Evolutionary conservation across 2,329 filamentous ascomycete species (phyloP), one percentile per base, ranked within the genome.

Genomic region (Trichoderma asperellum): DNA sequence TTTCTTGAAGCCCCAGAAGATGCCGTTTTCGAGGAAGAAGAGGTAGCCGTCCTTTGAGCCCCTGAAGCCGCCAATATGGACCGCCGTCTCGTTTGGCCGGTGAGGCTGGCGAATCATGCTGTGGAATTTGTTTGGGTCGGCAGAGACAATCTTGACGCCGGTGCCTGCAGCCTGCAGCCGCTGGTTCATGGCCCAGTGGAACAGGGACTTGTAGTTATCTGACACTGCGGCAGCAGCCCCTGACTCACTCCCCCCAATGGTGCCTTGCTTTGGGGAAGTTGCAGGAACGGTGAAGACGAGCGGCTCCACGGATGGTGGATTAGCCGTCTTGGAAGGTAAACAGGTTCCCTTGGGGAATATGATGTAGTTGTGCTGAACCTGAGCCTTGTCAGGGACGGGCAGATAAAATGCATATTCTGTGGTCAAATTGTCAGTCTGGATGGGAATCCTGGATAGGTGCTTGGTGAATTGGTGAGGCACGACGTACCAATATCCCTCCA

Each of bases 1-100:
- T 77, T 91, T 92, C 79, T 91, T 91, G 81, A 89, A 92, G 0
- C 84, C 89, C 88, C 89, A 92, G 8, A 92, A 76, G 66, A 92
- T 91, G 16, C 89, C 89, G 32, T 83, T 88, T 37, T 88, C 85
- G 18, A 92, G 79, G 75, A 91, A 91, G 75, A 91, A 91, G 0
- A 91, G 80, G 72, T 85, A 91, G 0, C 89, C 89, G 70, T 92
- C 89, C 76, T 91, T 92, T 69, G 85, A 89, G 24, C 89, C 89
- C 56, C 89, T 83, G 78, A 90, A 91, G 1, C 86, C 89, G 73
- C 86, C 88, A 56, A 91, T 85, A 73, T 91, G 88, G 21, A 91
- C 88, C 0, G 89, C 88, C 74, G 85, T 86, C 72, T 91, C 89
- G 64, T 82, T 83, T 0, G 87, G 88, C 34, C 88, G 82, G 72